Percentiles rank a stretch among this genome's conserved stretches.
Evolutionary conservation across 768 basidiomycete species (phyloP).

Genomic region (Trametes punicea): DNA sequence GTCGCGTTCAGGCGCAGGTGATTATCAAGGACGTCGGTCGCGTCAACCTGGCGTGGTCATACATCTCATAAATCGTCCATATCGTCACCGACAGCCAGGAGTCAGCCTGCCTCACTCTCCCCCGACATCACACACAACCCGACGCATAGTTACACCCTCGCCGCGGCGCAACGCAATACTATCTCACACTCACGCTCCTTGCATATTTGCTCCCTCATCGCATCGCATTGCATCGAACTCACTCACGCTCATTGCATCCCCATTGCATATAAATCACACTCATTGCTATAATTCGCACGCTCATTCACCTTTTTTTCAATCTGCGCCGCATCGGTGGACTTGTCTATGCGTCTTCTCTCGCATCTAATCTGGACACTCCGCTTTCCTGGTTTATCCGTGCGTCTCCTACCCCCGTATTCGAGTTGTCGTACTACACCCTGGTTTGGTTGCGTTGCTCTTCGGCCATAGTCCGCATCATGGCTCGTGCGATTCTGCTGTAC

Average conservation of each 20-base stretch:
- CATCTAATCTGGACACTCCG: background rate
- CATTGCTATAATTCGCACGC: background rate
- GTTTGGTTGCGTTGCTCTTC: background rate
- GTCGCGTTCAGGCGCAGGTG: slow-evolving; percentile 28
- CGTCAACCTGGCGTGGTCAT: slow-evolving; percentile 29
- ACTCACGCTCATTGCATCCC: slow-evolving; percentile 50
- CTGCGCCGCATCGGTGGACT: slow-evolving; percentile 3
- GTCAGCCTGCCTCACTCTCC: background rate
- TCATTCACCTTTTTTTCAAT: background rate
- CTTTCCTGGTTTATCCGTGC: background rate
- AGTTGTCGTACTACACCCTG: background rate
- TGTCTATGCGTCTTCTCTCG: background rate
- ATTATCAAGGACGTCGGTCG: slow-evolving; percentile 28
- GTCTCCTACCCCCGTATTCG: background rate
- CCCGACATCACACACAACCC: background rate
- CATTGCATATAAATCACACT: slow-evolving; percentile 37
- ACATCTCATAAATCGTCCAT: slow-evolving; percentile 17
- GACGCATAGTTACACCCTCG: background rate
- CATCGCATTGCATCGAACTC: slow-evolving; percentile 3
- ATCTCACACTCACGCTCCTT: slow-evolving; percentile 13
- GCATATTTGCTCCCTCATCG: background rate
- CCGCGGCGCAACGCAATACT: background rate
- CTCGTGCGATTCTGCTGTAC: background rate
- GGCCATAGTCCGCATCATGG: background rate
- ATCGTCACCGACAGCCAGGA: background rate